Evolutionary conservation across 2,329 filamentous ascomycete genomes (phyloP).

Genomic region (Colletotrichum tropicicola): DNA sequence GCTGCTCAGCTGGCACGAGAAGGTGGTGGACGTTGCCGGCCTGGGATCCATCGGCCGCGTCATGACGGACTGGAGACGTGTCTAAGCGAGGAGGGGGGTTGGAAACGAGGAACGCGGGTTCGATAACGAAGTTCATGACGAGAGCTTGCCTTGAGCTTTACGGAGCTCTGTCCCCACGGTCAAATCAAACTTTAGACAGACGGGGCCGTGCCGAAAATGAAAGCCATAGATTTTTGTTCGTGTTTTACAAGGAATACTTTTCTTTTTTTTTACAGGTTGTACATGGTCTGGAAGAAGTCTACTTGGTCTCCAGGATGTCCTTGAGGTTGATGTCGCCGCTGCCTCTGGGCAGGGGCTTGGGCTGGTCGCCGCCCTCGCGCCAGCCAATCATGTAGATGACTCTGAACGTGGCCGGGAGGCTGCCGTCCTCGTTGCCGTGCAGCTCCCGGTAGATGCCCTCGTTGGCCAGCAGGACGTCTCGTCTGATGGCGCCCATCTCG

Average conservation of each 20-base stretch:
- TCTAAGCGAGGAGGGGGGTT: slow-evolving; percentile 55
- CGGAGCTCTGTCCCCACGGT: neutral
- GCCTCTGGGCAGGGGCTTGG: slow-evolving; percentile 82
- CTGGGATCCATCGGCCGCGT: slow-evolving; percentile 90
- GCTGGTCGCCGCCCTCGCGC: slow-evolving; percentile 84
- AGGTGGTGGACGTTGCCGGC: slow-evolving; percentile 93
- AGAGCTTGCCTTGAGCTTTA: neutral
- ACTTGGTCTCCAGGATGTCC: slow-evolving; percentile 71
- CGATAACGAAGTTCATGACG: slow-evolving; percentile 26
- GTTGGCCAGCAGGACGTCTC: slow-evolving; percentile 86
- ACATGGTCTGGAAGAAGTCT: slow-evolving; percentile 13
- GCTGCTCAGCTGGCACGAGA: slow-evolving; percentile 97
- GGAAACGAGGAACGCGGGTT: neutral
- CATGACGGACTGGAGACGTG: slow-evolving; percentile 96
- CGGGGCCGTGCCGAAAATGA: slow-evolving; percentile 21
- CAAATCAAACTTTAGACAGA: slow-evolving; percentile 1
- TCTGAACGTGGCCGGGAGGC: slow-evolving; percentile 89
- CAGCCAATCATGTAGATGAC: slow-evolving; percentile 99
- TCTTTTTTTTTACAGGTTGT: neutral
- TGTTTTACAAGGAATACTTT: slow-evolving; percentile 13
- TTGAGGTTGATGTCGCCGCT: slow-evolving; percentile 90
- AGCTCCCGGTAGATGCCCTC: slow-evolving; percentile 90
- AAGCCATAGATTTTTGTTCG: slow-evolving; percentile 27
- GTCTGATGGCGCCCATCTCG: slow-evolving; percentile 78
- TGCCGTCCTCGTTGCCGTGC: slow-evolving; percentile 82